Conservation (phyloP, 306 rosid genomes). For the Sphenostylis stenocarpa region DNA sequence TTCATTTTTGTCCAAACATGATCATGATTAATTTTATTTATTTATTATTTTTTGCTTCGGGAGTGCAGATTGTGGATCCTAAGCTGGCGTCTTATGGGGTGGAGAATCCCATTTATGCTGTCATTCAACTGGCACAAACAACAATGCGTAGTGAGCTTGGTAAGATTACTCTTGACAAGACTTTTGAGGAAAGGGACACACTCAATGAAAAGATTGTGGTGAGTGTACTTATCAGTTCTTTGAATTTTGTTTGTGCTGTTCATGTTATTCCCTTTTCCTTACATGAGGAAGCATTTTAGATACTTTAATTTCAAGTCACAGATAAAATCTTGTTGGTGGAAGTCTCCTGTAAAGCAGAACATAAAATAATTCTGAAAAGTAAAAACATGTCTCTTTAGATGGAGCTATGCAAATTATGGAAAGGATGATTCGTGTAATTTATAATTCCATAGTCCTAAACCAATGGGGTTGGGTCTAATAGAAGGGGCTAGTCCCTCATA, state of each 20-base stretch:
- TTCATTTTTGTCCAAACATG: neutral
- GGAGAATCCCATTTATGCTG: conserved; percentile 82
- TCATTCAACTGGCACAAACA: conserved; percentile 95
- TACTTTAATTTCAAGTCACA: neutral
- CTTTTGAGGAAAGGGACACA: conserved; percentile 91
- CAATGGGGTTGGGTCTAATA: neutral
- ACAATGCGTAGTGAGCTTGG: conserved; percentile 98
- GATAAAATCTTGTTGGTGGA: neutral
- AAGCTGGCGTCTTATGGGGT: conserved; percentile 90
- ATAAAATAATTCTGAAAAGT: neutral
- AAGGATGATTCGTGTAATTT: neutral
- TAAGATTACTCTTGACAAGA: conserved; percentile 94
- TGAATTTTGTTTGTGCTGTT: conserved; percentile 3
- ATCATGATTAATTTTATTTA: neutral
- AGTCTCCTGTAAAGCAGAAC: neutral
- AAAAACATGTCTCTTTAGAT: neutral
- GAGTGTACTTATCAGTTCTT: conserved; percentile 31
- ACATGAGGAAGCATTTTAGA: conserved; percentile 1
- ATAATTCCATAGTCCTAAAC: neutral
- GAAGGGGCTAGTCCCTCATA: neutral
- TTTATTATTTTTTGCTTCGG: neutral
- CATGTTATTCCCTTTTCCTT: neutral
- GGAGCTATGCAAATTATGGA: neutral
- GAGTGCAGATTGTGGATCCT: conserved; percentile 86
- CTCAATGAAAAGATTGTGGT: conserved; percentile 94